phyloP scores from a whole-genome alignment of 108 stramenopile species.

The Nitzschia sp. region DNA sequence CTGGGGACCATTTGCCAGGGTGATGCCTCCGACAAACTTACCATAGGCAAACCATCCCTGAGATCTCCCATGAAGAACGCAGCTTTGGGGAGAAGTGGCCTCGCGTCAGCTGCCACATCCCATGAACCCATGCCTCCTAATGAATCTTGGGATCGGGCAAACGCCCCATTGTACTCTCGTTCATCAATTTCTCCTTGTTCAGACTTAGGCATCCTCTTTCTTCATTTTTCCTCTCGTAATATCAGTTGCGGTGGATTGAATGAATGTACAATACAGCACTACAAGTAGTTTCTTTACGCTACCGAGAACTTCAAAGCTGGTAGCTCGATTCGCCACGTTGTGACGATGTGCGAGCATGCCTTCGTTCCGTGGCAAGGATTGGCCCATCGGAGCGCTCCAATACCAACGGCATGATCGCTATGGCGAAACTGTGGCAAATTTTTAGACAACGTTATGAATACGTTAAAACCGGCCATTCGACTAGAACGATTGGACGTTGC shows the following conservation, averaged over 20 bases:
- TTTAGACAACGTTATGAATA: too few relatives aligned
- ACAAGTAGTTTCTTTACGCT: too few relatives aligned
- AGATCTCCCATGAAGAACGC: conserved; percentile 80
- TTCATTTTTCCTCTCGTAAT: background rate
- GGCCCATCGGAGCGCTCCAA: too few relatives aligned
- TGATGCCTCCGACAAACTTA: conserved; percentile 1
- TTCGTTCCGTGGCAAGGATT: too few relatives aligned
- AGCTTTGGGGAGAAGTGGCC: conserved; percentile 54
- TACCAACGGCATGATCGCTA: too few relatives aligned
- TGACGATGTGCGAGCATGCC: too few relatives aligned
- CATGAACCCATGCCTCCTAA: conserved; percentile 1
- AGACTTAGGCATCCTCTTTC: background rate
- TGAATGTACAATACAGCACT: too few relatives aligned
- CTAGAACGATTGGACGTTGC: too few relatives aligned
- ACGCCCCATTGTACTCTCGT: background rate
- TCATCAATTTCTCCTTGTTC: conserved; percentile 2
- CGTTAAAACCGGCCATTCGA: too few relatives aligned
- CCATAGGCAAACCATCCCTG: conserved; percentile 78
- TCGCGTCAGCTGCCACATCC: conserved; percentile 34
- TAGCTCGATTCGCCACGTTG: too few relatives aligned
- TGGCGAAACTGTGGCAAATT: too few relatives aligned
- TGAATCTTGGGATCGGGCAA: background rate
- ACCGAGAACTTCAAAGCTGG: too few relatives aligned
- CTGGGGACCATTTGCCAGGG: background rate
- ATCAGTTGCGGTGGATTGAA: background rate